Evolutionary conservation across 129 eudicot genomes (phyloP), one percentile per base, ranked within the genome.

Genomic region (Lonicera japonica): DNA sequence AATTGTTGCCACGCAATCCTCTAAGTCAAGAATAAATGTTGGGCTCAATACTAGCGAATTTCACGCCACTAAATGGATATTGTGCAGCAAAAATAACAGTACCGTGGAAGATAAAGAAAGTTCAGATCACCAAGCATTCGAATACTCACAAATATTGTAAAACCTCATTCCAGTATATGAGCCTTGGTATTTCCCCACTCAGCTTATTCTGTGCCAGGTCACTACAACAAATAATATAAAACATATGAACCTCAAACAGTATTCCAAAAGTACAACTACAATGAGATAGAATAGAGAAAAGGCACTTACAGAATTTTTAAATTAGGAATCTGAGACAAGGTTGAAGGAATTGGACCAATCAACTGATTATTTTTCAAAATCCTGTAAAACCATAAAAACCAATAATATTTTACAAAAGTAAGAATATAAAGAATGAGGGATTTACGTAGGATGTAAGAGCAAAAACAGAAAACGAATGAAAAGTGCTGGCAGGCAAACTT

Each of bases 161-260:
- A 54, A 94, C 94, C 76, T 94, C 99, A 64, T 94, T 94, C 99
- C 99, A 94, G 74, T 88, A 94, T 17, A 94, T 68, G 54, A 94
- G 95, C 62, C 99, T 83, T 3, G 99, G 99, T 47, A 94, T 94
- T 79, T 94, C 99, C 22, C 99, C 99, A 23, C 79, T 80, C 54
- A 94, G 70, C 76, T 67, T 83, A 62, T 94, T 94, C 61, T 88
- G 99, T 47, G 99, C 99, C 66, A 94, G 77, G 60, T 94, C 99
- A 72, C 99, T 94, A 41, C 2, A 54, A 55, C 24, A 80, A 16
- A 21, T 1, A 24, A 21, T 19, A 34, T 11, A 60, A 14, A 56
- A 23, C 7, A 36, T 43, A 24, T 11, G 10, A 5, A 40, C 25
- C 23, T 55, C 64, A 21, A 2, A 19, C 25, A 56, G 22, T 19